phyloP scores from a whole-genome alignment of 768 basidiomycete genomes.

The Collybiopsis confluens region DNA sequence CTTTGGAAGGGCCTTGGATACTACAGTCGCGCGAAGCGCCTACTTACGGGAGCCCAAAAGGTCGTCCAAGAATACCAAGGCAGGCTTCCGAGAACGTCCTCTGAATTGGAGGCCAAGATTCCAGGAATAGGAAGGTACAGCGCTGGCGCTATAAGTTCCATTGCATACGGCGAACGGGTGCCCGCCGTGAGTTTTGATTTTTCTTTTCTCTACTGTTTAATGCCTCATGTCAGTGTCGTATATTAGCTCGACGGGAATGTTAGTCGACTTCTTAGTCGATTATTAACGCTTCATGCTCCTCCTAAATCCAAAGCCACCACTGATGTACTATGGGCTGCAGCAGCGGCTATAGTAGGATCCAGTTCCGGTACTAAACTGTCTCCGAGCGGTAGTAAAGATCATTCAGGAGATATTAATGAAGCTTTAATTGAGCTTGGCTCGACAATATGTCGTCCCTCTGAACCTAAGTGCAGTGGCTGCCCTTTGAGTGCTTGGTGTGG shows the following conservation, averaged over 20 bases:
- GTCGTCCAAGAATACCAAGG: conserved; percentile 64
- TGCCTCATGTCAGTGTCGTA: conserved; percentile 1
- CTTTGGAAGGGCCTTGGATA: conserved; percentile 93
- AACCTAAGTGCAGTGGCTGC: conserved; percentile 71
- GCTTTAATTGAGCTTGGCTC: conserved; percentile 93
- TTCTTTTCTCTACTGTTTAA: conserved; percentile 2
- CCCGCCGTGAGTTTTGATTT: conserved; percentile 67
- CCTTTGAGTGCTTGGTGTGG: conserved; percentile 67
- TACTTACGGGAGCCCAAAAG: conserved; percentile 82
- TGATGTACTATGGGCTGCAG: conserved; percentile 80
- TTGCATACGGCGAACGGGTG: conserved; percentile 79
- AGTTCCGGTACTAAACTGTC: background rate
- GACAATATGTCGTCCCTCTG: conserved; percentile 84
- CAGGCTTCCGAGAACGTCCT: conserved; percentile 73
- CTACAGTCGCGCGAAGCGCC: conserved; percentile 79
- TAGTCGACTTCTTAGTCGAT: conserved; percentile 75
- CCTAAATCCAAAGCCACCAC: conserved; percentile 78
- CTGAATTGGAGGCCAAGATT: conserved; percentile 75
- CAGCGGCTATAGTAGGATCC: conserved; percentile 59
- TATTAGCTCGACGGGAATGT: conserved; percentile 91
- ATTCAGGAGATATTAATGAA: conserved; percentile 85
- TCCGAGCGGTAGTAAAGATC: conserved; percentile 19
- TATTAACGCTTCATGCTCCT: conserved; percentile 77
- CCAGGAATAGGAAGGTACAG: conserved; percentile 90
- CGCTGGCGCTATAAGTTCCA: conserved; percentile 80